Conservation (phyloP, 2,329 filamentous ascomycete species). For the Nemania abortiva region DNA sequence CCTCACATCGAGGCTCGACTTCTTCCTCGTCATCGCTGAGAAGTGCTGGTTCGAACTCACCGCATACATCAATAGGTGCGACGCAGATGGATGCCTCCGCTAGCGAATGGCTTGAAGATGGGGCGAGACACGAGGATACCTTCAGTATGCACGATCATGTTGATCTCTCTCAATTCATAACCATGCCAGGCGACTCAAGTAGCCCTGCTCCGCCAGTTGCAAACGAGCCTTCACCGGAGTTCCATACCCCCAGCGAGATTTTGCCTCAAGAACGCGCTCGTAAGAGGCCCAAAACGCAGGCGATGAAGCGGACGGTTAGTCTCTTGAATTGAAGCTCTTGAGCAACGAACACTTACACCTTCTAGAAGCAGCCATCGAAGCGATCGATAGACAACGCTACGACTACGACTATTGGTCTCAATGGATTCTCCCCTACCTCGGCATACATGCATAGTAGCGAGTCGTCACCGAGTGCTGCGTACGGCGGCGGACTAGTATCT, state of each 20-base stretch:
- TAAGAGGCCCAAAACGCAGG: constrained; percentile 49
- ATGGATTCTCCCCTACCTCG: constrained; percentile 68
- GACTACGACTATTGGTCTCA: constrained; percentile 61
- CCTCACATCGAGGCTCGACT: constrained; percentile 50
- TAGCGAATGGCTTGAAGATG: constrained; percentile 39
- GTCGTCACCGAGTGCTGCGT: constrained; percentile 63
- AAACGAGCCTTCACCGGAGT: constrained; percentile 40
- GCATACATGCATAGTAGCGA: constrained; percentile 64
- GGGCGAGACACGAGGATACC: constrained; percentile 36
- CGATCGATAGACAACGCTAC: constrained; percentile 64
- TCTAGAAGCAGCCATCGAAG: constrained; percentile 64
- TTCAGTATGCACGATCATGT: constrained; percentile 43
- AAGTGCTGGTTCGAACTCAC: constrained; percentile 47
- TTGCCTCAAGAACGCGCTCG: constrained; percentile 41
- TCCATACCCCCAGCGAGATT: constrained; percentile 29
- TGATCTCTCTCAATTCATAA: constrained; percentile 58
- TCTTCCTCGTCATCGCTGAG: constrained; percentile 48
- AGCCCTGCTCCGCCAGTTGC: constrained; percentile 60
- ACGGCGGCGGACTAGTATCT: constrained; percentile 60
- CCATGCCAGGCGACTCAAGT: constrained; percentile 70
- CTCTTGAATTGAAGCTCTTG: neutral
- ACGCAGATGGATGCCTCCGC: constrained; percentile 45
- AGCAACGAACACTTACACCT: constrained; percentile 43
- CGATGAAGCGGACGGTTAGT: constrained; percentile 48
- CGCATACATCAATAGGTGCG: constrained; percentile 47